Percentiles rank a stretch among this genome's conserved stretches.
Conservation (phyloP, 2,329 filamentous ascomycete genomes). For the Elsinoe necatrix region DNA sequence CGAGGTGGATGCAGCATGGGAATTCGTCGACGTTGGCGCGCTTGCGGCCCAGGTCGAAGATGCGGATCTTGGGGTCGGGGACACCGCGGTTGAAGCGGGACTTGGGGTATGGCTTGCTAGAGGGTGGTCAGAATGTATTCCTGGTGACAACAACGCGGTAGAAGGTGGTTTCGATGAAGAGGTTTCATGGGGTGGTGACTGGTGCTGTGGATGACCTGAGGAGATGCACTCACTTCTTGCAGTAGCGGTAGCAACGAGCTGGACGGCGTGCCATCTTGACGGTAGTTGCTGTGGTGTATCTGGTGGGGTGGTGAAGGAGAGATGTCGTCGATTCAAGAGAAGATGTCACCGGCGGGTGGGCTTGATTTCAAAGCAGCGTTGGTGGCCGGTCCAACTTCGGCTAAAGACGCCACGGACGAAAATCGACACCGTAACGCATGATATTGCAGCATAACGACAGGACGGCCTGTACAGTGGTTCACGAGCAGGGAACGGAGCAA, state of each 20-base stretch:
- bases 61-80: conserved; percentile 67
- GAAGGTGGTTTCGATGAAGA: background rate
- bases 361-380: conserved; percentile 12
- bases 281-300: conserved; percentile 46
- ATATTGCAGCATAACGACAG: background rate
- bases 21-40: conserved; percentile 98
- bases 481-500: background rate
- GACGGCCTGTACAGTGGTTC: background rate
- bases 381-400: conserved; percentile 9
- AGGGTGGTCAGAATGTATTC: background rate
- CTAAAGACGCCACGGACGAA: background rate
- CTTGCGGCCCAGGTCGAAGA: conserved; percentile 70
- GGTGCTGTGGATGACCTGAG: background rate
- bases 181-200: background rate
- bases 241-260: conserved; percentile 95
- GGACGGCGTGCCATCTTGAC: conserved; percentile 98
- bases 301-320: conserved; percentile 21
- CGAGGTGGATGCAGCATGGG: conserved; percentile 97
- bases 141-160: conserved; percentile 5
- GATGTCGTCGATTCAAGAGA: conserved; percentile 1
- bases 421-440: background rate
- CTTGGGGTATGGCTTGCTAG: conserved; percentile 78
- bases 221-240: conserved; percentile 91
- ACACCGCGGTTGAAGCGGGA: conserved; percentile 63
- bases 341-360: conserved; percentile 4